A percentile compares a stretch with the other conserved stretches of the same genome.
These are phyloP conservation scores for Ophiostoma perfectum DNA, from an alignment of 2,329 filamentous ascomycete genomes.

Conservation along the genomic window DNA sequence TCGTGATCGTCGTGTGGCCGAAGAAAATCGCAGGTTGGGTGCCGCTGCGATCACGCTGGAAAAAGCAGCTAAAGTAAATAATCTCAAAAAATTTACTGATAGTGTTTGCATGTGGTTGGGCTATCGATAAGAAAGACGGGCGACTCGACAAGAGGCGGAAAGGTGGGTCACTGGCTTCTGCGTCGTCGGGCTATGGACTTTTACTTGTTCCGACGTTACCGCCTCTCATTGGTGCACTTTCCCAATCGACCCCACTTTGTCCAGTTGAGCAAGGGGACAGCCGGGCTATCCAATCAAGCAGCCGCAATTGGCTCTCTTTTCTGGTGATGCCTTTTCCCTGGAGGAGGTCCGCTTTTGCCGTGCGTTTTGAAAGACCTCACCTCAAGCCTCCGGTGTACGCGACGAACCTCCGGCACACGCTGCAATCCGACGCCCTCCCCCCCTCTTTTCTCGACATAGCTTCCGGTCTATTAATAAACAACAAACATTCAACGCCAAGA, in stretches of 20 bases:
- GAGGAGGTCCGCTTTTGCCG: slow-evolving; percentile 13
- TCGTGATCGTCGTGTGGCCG: neutral
- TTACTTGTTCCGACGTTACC: neutral
- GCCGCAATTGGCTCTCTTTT: slow-evolving; percentile 12
- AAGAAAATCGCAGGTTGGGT: neutral
- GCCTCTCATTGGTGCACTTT: neutral
- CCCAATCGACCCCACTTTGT: neutral
- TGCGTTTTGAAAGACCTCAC: slow-evolving; percentile 17
- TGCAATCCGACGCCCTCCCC: neutral
- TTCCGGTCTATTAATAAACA: neutral
- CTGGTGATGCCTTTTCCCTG: slow-evolving; percentile 8
- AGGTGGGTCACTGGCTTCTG: neutral
- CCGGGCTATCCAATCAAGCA: slow-evolving; percentile 15
- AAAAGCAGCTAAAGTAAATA: neutral
- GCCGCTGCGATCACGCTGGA: neutral
- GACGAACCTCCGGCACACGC: neutral
- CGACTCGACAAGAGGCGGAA: neutral
- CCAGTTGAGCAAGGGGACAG: neutral
- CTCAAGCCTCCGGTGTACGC: neutral
- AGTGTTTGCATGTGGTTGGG: neutral
- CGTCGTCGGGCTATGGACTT: neutral
- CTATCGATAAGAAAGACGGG: slow-evolving; percentile 17
- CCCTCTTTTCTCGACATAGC: neutral
- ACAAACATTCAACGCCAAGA: slow-evolving; percentile 34
- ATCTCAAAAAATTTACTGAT: slow-evolving; percentile 15